Evolutionary conservation across 2,329 filamentous ascomycete species (phyloP), one percentile per base, ranked within the genome.

Genomic region (Beauveria caledonica): DNA sequence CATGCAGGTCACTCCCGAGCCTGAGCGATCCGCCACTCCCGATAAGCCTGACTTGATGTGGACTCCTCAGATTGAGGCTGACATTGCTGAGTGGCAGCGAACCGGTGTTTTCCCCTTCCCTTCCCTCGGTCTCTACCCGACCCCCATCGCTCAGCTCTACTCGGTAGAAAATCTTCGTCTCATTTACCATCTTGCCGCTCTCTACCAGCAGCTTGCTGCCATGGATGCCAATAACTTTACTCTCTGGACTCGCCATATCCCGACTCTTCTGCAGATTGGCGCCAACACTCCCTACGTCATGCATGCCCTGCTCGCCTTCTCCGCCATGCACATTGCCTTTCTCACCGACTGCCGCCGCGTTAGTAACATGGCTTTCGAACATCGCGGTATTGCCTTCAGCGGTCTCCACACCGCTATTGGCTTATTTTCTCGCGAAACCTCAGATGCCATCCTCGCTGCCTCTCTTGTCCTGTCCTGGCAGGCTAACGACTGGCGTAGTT

Each of bases 401-500:
- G 93, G 93, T 3, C 78, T 97, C 52, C 91, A 96, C 69, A 88
- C 92, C 69, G 91, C 92, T 29, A 92, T 97, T 66, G 85, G 86
- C 49, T 82, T 83, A 21, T 97, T 97, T 74, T 95, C 89, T 2
- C 86, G 86, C 67, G 86, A 88, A 57, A 96, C 92, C 63, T 93
- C 91, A 2, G 93, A 99, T 74, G 92, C 92, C 48, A 87, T 97
- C 63, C 82, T 99, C 59, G 93, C 92, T 27, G 90, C 92, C 36
- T 97, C 93, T 27, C 85, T 97, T 49, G 83, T 97, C 52, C 82
- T 99, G 54, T 95, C 92, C 42, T 97, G 94, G 92, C 93, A 97
- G 77, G 90, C 91, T 60, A 94, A 88, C 62, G 93, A 97, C 77
- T 97, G 92, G 93, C 87, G 88, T 73, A 89, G 87, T 74, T 97